Evolutionary conservation across 331 rosid species (phyloP).

Genomic region (Acacia concinna): DNA sequence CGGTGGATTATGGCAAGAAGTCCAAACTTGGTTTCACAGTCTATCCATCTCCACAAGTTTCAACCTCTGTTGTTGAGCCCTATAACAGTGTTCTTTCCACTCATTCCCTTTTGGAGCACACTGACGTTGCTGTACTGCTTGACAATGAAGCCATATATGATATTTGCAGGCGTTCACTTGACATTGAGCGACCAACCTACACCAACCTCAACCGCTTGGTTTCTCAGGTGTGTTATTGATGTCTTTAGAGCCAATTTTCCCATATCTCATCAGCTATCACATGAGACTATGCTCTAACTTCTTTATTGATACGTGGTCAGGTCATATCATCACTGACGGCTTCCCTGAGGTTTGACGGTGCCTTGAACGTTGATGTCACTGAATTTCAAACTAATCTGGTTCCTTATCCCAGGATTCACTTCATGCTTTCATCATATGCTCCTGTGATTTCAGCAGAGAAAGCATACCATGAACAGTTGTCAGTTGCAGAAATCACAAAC

Average conservation of each 20-base stretch:
- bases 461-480: conserved; percentile 69
- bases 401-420: conserved; percentile 74
- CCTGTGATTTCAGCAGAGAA: conserved; percentile 71
- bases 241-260: background rate
- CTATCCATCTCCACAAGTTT: conserved; percentile 76
- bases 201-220: conserved; percentile 71
- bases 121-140: conserved; percentile 72
- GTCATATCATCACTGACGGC: conserved; percentile 73
- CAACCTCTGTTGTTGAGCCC: conserved; percentile 79
- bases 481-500: conserved; percentile 68
- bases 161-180: conserved; percentile 73
- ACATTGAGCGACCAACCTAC: conserved; percentile 75
- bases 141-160: conserved; percentile 75
- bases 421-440: conserved; percentile 74
- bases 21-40: conserved; percentile 72
- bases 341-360: conserved; percentile 67
- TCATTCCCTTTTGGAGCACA: conserved; percentile 74
- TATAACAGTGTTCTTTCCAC: conserved; percentile 77
- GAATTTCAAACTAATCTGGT: conserved; percentile 74
- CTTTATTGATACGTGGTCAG: conserved; percentile 25
- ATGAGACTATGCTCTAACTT: background rate
- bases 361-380: conserved; percentile 70
- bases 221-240: conserved; percentile 48
- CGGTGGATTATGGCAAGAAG: conserved; percentile 74
- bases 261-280: background rate